Conservation (phyloP, 2,329 filamentous ascomycete genomes). For the Grosmannia serpens region DNA sequence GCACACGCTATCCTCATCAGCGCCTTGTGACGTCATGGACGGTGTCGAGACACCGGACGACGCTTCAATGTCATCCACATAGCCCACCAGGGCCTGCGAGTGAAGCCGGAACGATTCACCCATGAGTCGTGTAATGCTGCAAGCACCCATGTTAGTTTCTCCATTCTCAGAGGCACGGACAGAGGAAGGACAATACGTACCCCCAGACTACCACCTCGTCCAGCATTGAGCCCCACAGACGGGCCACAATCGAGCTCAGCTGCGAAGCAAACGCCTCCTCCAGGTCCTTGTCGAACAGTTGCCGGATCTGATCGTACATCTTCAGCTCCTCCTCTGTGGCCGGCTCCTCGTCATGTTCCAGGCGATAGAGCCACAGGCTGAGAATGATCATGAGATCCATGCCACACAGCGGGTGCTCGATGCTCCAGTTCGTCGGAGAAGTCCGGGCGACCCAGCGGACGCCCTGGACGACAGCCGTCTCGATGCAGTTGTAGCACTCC, state of each 20-base stretch:
- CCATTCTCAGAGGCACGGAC: not conserved
- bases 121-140: conserved; percentile 85
- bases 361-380: conserved; percentile 94
- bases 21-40: conserved; percentile 61
- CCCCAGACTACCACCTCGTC: conserved; percentile 99
- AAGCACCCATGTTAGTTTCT: conserved; percentile 25
- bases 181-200: conserved; percentile 46
- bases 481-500: conserved; percentile 94
- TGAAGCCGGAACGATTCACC: conserved; percentile 97
- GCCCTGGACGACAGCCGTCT: conserved; percentile 86
- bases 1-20: conserved; percentile 56
- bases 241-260: conserved; percentile 87
- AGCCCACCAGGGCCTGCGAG: conserved; percentile 86
- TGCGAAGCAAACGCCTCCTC: conserved; percentile 72
- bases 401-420: conserved; percentile 92
- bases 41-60: conserved; percentile 59
- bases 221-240: conserved; percentile 94
- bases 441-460: conserved; percentile 98
- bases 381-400: conserved; percentile 97
- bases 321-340: conserved; percentile 70
- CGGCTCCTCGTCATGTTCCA: conserved; percentile 96
- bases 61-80: conserved; percentile 71
- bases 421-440: conserved; percentile 96
- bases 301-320: conserved; percentile 89
- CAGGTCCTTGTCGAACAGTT: conserved; percentile 82